Conservation (phyloP, 768 basidiomycete genomes). For the Boletus reticulatus region DNA sequence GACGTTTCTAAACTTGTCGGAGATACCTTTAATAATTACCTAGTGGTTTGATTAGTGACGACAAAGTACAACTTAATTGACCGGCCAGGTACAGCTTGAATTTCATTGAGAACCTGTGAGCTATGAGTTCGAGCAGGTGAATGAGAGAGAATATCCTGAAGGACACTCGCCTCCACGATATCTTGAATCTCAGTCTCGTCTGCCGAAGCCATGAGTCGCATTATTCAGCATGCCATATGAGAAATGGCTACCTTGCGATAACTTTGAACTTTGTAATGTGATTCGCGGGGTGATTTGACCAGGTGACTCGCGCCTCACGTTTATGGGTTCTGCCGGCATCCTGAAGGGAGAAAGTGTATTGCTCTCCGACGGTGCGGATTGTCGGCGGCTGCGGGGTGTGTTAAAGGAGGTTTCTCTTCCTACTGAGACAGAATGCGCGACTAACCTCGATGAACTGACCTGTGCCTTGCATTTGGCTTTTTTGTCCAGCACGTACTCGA, state of each 20-base stretch:
- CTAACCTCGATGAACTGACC: slow-evolving; percentile 6
- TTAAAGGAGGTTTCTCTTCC: not conserved
- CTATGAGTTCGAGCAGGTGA: not conserved
- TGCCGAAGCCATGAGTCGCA: not conserved
- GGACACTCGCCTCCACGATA: slow-evolving; percentile 43
- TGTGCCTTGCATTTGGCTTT: not conserved
- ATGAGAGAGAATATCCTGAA: not conserved
- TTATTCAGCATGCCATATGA: not conserved
- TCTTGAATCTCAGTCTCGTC: slow-evolving; percentile 24
- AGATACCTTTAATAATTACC: slow-evolving; percentile 49
- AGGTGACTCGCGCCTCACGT: not conserved
- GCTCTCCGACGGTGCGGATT: slow-evolving; percentile 2
- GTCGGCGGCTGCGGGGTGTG: not conserved
- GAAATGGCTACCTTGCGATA: slow-evolving; percentile 4
- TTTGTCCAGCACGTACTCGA: slow-evolving; percentile 13
- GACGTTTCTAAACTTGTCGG: slow-evolving; percentile 46
- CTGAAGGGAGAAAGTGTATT: slow-evolving; percentile 18
- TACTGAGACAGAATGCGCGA: not conserved
- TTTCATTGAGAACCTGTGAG: slow-evolving; percentile 46
- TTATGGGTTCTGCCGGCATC: not conserved
- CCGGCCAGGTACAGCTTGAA: slow-evolving; percentile 39
- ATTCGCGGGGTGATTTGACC: slow-evolving; percentile 2
- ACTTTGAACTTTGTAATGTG: slow-evolving; percentile 1
- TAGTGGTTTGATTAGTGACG: slow-evolving; percentile 27
- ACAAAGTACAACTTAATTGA: not conserved